Conservation (phyloP, 768 basidiomycete species). For the Tulasnella calospora region DNA sequence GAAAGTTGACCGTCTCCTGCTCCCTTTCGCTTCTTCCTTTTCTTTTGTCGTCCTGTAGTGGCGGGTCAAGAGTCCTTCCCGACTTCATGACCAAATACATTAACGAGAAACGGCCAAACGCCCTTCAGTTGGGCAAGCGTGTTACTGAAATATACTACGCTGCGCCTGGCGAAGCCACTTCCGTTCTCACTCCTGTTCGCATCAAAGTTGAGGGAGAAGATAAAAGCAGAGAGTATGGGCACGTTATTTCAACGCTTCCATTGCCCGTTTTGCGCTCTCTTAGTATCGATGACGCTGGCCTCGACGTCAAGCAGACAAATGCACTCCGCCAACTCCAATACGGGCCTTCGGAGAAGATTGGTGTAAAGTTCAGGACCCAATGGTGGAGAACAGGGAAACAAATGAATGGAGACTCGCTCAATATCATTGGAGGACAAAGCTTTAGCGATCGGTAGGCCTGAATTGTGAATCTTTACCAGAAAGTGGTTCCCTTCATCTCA, state of each 20-base stretch:
- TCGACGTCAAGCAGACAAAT: constrained; percentile 36
- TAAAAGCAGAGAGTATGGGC: not conserved
- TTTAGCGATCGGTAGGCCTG: constrained; percentile 38
- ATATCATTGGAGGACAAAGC: constrained; percentile 43
- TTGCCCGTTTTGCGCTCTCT: constrained; percentile 34
- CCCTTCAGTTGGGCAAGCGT: not conserved
- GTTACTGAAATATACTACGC: not conserved
- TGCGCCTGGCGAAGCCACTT: constrained; percentile 22
- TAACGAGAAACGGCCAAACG: not conserved
- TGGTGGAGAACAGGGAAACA: constrained; percentile 37
- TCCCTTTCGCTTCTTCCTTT: not conserved
- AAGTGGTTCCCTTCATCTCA: not conserved
- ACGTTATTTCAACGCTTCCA: constrained; percentile 38
- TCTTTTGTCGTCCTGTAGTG: constrained; percentile 21
- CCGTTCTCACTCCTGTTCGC: constrained; percentile 10
- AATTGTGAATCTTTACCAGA: not conserved
- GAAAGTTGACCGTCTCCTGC: not conserved
- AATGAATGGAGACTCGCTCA: constrained; percentile 30
- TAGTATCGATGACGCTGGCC: constrained; percentile 31
- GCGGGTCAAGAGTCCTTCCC: constrained; percentile 31
- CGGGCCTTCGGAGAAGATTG: constrained; percentile 38
- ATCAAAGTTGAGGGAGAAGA: constrained; percentile 10
- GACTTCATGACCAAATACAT: constrained; percentile 32
- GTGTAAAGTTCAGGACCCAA: constrained; percentile 38
- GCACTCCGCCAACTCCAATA: constrained; percentile 38